Percentiles rank a stretch among this genome's conserved stretches.
Evolutionary conservation across 805 yeast species (phyloP).

Genomic region (Komagataella pastoris): DNA sequence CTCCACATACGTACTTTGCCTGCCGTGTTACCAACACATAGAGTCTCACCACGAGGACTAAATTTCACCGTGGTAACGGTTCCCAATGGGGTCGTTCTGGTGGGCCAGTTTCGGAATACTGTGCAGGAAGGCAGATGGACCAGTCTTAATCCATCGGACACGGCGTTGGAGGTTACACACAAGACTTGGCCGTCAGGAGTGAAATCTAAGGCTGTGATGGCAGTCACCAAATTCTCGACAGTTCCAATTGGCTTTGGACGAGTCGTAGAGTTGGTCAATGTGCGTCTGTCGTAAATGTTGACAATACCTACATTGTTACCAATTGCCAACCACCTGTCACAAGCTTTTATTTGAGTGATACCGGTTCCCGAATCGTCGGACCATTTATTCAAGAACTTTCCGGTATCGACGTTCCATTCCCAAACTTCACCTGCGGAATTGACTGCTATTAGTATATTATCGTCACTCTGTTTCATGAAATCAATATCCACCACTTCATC

Average conservation of each 20-base stretch:
- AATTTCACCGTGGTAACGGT: conserved; percentile 72
- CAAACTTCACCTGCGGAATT: conserved; percentile 78
- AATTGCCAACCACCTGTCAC: conserved; percentile 73
- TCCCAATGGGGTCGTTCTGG: conserved; percentile 94
- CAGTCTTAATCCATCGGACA: conserved; percentile 73
- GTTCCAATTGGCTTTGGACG: conserved; percentile 43
- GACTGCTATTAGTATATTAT: conserved; percentile 37
- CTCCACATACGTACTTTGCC: conserved; percentile 88
- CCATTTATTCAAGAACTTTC: conserved; percentile 57
- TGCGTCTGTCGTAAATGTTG: conserved; percentile 58
- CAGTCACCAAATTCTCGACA: conserved; percentile 70
- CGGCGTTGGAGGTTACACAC: conserved; percentile 73
- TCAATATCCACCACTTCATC: conserved; percentile 77
- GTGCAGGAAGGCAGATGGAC: conserved; percentile 82
- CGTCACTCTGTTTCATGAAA: conserved; percentile 31
- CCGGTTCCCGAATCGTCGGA: conserved; percentile 78
- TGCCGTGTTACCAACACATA: conserved; percentile 82
- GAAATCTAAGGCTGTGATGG: conserved; percentile 62
- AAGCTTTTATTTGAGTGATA: conserved; percentile 53
- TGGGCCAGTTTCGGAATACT: conserved; percentile 94
- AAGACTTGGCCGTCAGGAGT: conserved; percentile 82
- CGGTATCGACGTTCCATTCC: conserved; percentile 55
- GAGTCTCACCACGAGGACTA: conserved; percentile 69
- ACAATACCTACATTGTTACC: conserved; percentile 88
- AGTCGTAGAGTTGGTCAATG: conserved; percentile 6